Evolutionary conservation across 129 eudicot species (phyloP).

Genomic region (Heracleum sosnowskyi): DNA sequence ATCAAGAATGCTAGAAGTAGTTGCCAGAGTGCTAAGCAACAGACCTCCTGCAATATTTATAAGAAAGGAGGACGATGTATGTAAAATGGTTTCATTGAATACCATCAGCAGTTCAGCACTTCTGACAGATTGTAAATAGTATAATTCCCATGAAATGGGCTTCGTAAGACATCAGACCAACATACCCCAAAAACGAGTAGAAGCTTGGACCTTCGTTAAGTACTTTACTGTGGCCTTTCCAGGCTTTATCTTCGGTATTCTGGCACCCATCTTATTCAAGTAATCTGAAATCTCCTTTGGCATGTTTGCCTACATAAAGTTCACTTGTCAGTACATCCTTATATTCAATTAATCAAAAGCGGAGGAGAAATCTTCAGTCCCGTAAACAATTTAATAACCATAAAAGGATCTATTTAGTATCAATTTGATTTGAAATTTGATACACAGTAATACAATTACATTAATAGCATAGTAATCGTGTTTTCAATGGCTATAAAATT

Average conservation of each 20-base stretch:
- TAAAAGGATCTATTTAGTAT: background rate
- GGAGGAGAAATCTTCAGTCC: background rate
- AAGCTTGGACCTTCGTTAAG: constrained; percentile 83
- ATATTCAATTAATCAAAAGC: background rate
- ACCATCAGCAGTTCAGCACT: background rate
- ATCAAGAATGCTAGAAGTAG: constrained; percentile 76
- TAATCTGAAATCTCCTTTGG: constrained; percentile 97
- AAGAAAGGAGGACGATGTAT: background rate
- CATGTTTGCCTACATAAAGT: constrained; percentile 74
- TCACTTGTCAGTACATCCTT: constrained; percentile 1
- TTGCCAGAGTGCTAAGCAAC: constrained; percentile 69
- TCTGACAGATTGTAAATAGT: background rate
- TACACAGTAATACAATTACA: background rate
- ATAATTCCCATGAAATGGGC: background rate
- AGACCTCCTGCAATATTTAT: constrained; percentile 60
- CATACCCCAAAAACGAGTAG: constrained; percentile 99
- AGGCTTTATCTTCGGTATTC: constrained; percentile 90
- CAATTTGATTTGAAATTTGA: background rate
- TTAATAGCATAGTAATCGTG: background rate
- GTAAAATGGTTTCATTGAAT: background rate
- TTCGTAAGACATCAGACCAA: constrained; percentile 3
- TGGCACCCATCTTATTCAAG: constrained; percentile 94
- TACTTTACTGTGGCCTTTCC: constrained; percentile 91
- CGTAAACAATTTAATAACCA: background rate
- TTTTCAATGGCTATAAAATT: background rate